Evolutionary conservation across 208 protist genomes (phyloP).

Genomic region (Leishmania gerbilli): DNA sequence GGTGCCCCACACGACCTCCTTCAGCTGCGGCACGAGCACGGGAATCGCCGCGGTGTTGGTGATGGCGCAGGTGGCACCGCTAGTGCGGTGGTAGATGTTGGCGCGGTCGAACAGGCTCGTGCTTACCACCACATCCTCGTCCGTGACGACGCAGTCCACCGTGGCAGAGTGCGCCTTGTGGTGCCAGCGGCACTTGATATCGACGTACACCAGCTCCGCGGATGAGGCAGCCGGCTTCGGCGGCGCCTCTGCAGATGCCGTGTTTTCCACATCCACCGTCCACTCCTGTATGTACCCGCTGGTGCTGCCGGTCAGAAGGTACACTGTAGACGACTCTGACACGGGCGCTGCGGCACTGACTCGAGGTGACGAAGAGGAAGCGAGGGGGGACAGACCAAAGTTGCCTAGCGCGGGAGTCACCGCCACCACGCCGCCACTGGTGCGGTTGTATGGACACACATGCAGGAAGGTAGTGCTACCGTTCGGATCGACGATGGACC

Average conservation of each 20-base stretch:
- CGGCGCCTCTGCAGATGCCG: background rate
- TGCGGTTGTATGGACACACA: constrained; percentile 23
- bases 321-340: background rate
- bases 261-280: constrained; percentile 22
- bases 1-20: constrained; percentile 59
- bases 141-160: constrained; percentile 52
- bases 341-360: background rate
- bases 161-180: constrained; percentile 60
- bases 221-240: background rate
- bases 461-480: constrained; percentile 30
- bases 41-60: constrained; percentile 26
- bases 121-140: constrained; percentile 63
- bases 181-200: constrained; percentile 44
- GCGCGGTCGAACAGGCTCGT: constrained; percentile 66
- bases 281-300: constrained; percentile 67
- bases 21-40: constrained; percentile 55
- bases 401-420: background rate
- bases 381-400: background rate
- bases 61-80: constrained; percentile 30
- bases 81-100: constrained; percentile 41
- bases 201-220: background rate
- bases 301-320: constrained; percentile 52
- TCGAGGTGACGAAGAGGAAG: background rate
- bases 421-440: background rate
- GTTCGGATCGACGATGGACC: constrained; percentile 22